Evolutionary conservation across 2,329 filamentous ascomycete species (phyloP).

Genomic region (Monilinia laxa): DNA sequence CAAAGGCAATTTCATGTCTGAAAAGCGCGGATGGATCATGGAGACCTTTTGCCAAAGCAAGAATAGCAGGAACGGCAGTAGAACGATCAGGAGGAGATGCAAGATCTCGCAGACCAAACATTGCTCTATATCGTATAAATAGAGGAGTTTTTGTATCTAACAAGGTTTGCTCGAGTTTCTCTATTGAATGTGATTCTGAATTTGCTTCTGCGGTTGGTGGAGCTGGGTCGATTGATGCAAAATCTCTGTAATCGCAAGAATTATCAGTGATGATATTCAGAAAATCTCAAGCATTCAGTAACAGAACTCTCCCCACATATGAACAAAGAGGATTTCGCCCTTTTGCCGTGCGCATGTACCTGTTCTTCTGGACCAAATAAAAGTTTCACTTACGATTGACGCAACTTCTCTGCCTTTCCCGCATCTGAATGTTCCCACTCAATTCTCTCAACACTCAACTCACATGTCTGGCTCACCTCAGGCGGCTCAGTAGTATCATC

Average conservation of each 20-base stretch:
- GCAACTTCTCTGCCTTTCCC: constrained; percentile 72
- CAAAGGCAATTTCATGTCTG: constrained; percentile 96
- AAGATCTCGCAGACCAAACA: constrained; percentile 95
- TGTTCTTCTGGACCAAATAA: neutral
- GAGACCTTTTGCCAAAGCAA: constrained; percentile 82
- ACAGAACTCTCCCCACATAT: neutral
- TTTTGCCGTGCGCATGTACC: neutral
- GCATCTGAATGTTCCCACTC: constrained; percentile 83
- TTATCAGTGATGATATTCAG: constrained; percentile 28
- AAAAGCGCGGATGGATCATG: constrained; percentile 86
- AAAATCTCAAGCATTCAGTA: neutral
- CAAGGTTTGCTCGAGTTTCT: constrained; percentile 71
- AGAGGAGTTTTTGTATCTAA: constrained; percentile 77
- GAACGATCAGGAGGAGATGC: constrained; percentile 89
- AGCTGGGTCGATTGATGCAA: constrained; percentile 92
- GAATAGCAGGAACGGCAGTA: constrained; percentile 83
- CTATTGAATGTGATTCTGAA: constrained; percentile 65
- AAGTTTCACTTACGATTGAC: constrained; percentile 63
- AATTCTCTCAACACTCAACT: constrained; percentile 92
- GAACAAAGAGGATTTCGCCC: neutral
- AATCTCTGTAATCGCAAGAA: constrained; percentile 63
- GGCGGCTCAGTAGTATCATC: constrained; percentile 74
- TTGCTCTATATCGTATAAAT: constrained; percentile 92
- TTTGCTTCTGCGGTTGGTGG: constrained; percentile 80
- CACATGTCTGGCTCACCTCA: constrained; percentile 91